Evolutionary conservation across 2,329 filamentous ascomycete species (phyloP), one percentile per base, ranked within the genome.

Genomic region (Colletotrichum lindemuthianum): DNA sequence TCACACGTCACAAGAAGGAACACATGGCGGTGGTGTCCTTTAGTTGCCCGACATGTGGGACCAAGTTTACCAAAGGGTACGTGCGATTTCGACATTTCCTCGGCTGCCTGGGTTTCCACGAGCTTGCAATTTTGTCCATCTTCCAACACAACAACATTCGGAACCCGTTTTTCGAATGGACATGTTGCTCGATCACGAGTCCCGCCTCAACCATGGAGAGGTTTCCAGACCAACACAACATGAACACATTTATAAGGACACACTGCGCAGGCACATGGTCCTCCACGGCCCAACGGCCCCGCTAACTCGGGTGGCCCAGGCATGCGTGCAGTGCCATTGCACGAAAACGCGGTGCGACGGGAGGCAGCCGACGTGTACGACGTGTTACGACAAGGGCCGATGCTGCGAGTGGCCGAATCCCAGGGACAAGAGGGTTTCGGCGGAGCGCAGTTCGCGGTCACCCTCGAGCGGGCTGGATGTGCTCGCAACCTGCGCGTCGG

Each of bases 331-430:
- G 24, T 64, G 60, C 45, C 60, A 64, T 51, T 41, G 57, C 9
- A 60, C 57, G 24, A 64, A 64, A 56, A 64, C 60, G 11, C 54
- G 60, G 34, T 64, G 60, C 57, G 56, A 64, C 41, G 60, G 60
- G 10, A 56, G 51, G 44, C 60, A 64, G 11, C 60, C 60, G 2
- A 37, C 34, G 39, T 64, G 60, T 6, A 60, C 56, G 40, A 60
- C 60, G 13, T 64, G 60, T 33, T 39, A 36, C 15, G 60, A 55
- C 12, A 64, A 64, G 34, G 50, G 60, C 2, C 59, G 40, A 40
- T 44, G 16, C 4, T 64, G 60, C 50, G 60, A 60, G 13, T 64
- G 56, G 60, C 57, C 60, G 9, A 56, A 45, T 9, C 56, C 56
- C 37, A 43, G 49, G 10, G 37, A 39, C 13, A 54, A 39, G 24